Base-by-base conservation (phyloP, 805 yeast species). In the Scheffersomyces coipomensis region DNA sequence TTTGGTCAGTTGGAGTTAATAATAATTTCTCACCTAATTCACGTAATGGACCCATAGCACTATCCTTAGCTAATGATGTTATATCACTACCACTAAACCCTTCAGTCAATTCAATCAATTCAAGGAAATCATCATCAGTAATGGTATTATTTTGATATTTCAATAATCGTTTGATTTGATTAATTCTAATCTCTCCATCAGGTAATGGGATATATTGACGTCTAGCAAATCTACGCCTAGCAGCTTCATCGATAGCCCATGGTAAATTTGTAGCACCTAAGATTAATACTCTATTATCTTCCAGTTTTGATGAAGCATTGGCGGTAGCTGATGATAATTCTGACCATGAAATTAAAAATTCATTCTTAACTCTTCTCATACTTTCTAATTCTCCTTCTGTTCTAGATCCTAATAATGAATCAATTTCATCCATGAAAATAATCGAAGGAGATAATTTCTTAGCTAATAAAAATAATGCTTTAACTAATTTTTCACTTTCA, bases 221-320 rank as follows among this genome's bases (percentile, higher is more conserved):
- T 52, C 95, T 78, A 5, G 88, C 95, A 63, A 91, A 91, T 46
- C 98, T 73, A 58, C 98, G 76, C 53, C 97, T 72, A 1, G 98
- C 97, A 2, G 97, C 97, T 55, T 93, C 98, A 61, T 91, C 99
- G 44, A 87, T 89, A 2, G 88, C 85, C 99, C 99, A 91, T 0
- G 99, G 99, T 45, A 91, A 60, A 58, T 91, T 93, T 0, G 98
- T 91, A 1, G 98, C 97, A 0, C 97, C 98, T 29, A 93, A 66
- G 3, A 91, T 95, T 27, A 93, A 68, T 3, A 91, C 98, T 38
- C 97, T 71, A 36, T 64, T 56, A 35, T 66, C 72, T 30, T 55
- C 64, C 18, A 45, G 54, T 35, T 79, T 79, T 5, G 67, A 57
- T 35, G 80, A 84, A 35, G 81, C 74, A 1, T 88, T 88, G 1